Percentiles rank a stretch among this genome's conserved stretches.
These are phyloP conservation scores for Trypanosoma brucei DNA, from an alignment of 208 protist genomes.

Conservation along the genomic window DNA sequence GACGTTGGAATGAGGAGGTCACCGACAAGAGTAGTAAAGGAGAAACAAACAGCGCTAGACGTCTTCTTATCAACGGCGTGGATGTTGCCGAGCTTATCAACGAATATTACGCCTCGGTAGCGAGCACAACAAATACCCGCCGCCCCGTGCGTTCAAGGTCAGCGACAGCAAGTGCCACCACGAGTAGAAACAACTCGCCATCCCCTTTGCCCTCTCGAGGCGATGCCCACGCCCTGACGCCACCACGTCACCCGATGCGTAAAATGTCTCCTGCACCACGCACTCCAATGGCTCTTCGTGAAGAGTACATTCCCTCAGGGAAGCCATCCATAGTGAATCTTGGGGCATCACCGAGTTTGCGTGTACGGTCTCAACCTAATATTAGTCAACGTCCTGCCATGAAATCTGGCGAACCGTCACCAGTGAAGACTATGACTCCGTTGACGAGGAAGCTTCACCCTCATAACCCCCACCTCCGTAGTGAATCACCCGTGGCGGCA, in stretches of 20 bases:
- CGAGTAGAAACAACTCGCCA: background rate
- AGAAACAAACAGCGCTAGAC: slow-evolving; percentile 3
- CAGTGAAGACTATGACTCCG: background rate
- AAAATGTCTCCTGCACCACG: slow-evolving; percentile 1
- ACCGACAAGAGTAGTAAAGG: slow-evolving; percentile 1
- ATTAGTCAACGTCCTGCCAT: background rate
- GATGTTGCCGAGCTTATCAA: slow-evolving; percentile 22
- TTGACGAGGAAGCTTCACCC: background rate
- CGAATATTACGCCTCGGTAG: slow-evolving; percentile 8
- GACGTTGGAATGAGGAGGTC: slow-evolving; percentile 43
- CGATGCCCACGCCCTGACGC: too few relatives aligned
- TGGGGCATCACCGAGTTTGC: background rate
- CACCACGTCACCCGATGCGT: background rate
- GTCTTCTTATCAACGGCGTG: slow-evolving; percentile 22
- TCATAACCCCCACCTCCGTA: background rate
- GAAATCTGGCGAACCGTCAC: background rate
- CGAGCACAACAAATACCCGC: background rate
- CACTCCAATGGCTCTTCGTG: background rate
- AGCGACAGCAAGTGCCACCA: background rate
- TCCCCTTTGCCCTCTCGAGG: too few relatives aligned
- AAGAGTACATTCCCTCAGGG: background rate
- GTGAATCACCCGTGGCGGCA: background rate
- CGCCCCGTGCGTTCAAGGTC: background rate
- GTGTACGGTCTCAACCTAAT: background rate
- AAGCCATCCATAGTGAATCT: background rate